These are phyloP conservation scores for Erodium moschatum DNA, from an alignment of 441 rosid genomes.

Conservation along the genomic window DNA sequence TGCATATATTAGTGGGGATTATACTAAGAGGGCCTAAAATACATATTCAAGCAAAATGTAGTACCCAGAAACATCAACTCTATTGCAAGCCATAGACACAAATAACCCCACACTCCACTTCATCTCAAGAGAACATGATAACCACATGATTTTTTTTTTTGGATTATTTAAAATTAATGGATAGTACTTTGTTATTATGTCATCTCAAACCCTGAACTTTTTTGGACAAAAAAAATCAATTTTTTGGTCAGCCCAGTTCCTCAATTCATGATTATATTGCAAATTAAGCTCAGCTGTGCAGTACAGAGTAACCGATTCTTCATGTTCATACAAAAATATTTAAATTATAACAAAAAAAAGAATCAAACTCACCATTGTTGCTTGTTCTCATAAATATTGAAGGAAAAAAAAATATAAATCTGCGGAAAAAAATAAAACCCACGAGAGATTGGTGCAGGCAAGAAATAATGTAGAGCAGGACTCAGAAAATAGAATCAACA, in stretches of 20 bases:
- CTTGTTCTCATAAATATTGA: neutral
- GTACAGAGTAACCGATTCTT: neutral
- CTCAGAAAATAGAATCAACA: neutral
- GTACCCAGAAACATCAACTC: neutral
- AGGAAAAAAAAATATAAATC: neutral
- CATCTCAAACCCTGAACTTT: conserved; percentile 1
- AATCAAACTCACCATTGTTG: neutral
- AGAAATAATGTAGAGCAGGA: neutral
- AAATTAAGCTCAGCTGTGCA: conserved; percentile 3
- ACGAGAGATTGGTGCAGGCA: neutral
- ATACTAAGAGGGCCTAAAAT: neutral
- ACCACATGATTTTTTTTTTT: neutral
- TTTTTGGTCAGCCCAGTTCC: neutral
- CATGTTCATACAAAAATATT: neutral
- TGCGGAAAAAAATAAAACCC: neutral
- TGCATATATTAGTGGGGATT: neutral
- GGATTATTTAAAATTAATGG: neutral
- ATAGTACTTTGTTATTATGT: neutral
- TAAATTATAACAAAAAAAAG: neutral
- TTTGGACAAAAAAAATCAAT: neutral
- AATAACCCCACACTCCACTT: neutral
- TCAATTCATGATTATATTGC: neutral
- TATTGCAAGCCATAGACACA: neutral
- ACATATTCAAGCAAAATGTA: neutral
- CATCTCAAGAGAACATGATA: neutral